Conservation (phyloP, 2,329 filamentous ascomycete species). For the Neopestalotiopsis sp. region DNA sequence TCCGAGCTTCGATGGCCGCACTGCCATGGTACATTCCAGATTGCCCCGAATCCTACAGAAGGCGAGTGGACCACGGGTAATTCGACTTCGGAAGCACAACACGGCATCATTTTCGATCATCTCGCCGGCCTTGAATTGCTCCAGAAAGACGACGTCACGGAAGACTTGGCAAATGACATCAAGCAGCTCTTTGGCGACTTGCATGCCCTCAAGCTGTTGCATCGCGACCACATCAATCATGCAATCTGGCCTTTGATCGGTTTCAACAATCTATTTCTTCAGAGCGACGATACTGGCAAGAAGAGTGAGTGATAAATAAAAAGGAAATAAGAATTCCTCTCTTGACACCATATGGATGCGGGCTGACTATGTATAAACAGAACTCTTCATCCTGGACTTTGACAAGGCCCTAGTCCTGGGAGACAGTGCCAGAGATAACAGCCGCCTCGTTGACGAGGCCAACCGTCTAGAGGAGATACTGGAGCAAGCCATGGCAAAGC, state of each 20-base stretch:
- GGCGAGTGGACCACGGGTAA: not conserved
- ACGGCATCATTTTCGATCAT: not conserved
- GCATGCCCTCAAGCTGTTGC: not conserved
- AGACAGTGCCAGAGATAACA: not conserved
- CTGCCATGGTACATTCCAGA: not conserved
- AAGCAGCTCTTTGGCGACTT: conserved; percentile 8
- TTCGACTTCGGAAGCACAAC: not conserved
- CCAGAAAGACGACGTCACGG: not conserved
- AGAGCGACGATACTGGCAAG: not conserved
- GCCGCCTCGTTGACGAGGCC: not conserved
- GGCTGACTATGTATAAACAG: not conserved
- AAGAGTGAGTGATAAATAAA: not conserved
- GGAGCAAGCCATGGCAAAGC: not conserved
- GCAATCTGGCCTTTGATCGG: conserved; percentile 1
- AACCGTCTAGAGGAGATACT: not conserved
- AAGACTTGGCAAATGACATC: not conserved
- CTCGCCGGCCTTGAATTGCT: not conserved
- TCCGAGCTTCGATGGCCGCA: not conserved
- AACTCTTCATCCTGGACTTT: conserved; percentile 6
- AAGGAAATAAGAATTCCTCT: too few relatives aligned
- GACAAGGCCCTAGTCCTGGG: conserved; percentile 6
- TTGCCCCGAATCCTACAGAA: not conserved
- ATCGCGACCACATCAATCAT: conserved; percentile 6
- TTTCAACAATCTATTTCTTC: conserved; percentile 9
- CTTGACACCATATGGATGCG: too few relatives aligned